phyloP scores from a whole-genome alignment of 257 asterid genomes.

The Plantago major region DNA sequence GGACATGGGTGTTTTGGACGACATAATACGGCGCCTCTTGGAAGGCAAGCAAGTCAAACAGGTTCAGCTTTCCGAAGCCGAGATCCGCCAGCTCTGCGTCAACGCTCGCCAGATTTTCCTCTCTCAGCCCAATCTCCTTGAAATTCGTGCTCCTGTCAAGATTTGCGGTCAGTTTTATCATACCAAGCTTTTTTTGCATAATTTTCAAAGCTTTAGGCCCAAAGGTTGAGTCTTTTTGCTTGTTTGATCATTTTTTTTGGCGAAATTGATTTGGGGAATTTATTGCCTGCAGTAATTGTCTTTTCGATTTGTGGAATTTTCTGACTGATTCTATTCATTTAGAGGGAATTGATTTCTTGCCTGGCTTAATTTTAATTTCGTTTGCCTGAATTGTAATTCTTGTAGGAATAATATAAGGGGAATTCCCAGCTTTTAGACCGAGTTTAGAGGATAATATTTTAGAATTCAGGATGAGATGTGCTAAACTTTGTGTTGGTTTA shows the following conservation, averaged over 20 bases:
- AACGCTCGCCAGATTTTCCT: conserved; percentile 75
- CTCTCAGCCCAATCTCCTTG: conserved; percentile 72
- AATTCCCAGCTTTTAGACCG: background rate
- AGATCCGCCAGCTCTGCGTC: conserved; percentile 94
- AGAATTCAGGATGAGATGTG: background rate
- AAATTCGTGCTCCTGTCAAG: conserved; percentile 68
- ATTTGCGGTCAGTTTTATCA: conserved; percentile 51
- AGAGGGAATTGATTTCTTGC: background rate
- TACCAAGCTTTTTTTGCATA: too few relatives aligned
- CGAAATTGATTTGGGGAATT: too few relatives aligned
- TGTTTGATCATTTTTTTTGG: background rate
- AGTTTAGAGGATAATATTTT: too few relatives aligned
- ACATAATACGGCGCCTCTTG: conserved; percentile 61
- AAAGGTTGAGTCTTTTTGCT: background rate
- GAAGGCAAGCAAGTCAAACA: conserved; percentile 93
- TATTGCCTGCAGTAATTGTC: too few relatives aligned
- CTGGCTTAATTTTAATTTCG: background rate
- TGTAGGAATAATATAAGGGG: background rate
- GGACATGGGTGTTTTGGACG: conserved; percentile 76
- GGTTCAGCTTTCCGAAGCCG: conserved; percentile 88
- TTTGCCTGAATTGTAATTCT: background rate
- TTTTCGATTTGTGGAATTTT: background rate
- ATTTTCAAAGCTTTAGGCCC: too few relatives aligned
- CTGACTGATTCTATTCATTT: background rate
- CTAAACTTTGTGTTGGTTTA: conserved; percentile 8